Conservation (phyloP, 1,284 basidiomycete species). For the Mycena sp. region DNA sequence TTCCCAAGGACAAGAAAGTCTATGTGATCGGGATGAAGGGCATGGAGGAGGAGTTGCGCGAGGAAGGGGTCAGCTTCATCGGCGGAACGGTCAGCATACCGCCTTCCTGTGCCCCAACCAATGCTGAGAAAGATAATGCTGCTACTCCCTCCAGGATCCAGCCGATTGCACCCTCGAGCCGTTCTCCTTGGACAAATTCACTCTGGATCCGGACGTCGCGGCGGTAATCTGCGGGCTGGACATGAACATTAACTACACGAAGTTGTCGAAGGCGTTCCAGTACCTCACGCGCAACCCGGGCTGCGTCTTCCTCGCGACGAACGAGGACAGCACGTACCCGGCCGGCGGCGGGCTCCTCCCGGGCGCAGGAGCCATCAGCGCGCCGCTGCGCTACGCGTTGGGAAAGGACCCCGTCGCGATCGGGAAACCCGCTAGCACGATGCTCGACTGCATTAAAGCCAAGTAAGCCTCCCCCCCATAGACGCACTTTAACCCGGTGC, state of each 20-base stretch:
- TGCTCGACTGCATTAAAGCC: constrained; percentile 96
- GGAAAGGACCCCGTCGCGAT: constrained; percentile 82
- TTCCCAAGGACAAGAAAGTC: constrained; percentile 93
- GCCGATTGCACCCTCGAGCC: constrained; percentile 82
- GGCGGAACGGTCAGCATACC: constrained; percentile 82
- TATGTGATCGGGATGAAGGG: constrained; percentile 96
- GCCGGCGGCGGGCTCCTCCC: constrained; percentile 85
- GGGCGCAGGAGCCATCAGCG: constrained; percentile 87
- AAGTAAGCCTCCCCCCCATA: constrained; percentile 64
- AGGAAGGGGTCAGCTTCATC: constrained; percentile 83
- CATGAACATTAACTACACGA: constrained; percentile 87
- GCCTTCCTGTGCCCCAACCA: constrained; percentile 39
- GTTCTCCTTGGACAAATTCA: constrained; percentile 78
- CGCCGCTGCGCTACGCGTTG: constrained; percentile 83
- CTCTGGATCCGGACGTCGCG: constrained; percentile 82
- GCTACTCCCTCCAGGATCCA: constrained; percentile 69
- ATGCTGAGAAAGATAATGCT: not conserved
- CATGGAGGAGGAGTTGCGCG: constrained; percentile 91
- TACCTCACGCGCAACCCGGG: constrained; percentile 85
- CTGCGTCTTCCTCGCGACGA: constrained; percentile 92
- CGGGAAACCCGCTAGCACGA: constrained; percentile 92
- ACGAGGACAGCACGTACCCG: constrained; percentile 93
- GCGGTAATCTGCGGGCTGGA: constrained; percentile 94
- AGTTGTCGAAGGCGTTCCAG: constrained; percentile 93
- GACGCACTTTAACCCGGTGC: not conserved